A percentile compares a stretch with the other conserved stretches of the same genome.
phyloP scores from a whole-genome alignment of 2,329 filamentous ascomycete species.

The Ilyonectria robusta region DNA sequence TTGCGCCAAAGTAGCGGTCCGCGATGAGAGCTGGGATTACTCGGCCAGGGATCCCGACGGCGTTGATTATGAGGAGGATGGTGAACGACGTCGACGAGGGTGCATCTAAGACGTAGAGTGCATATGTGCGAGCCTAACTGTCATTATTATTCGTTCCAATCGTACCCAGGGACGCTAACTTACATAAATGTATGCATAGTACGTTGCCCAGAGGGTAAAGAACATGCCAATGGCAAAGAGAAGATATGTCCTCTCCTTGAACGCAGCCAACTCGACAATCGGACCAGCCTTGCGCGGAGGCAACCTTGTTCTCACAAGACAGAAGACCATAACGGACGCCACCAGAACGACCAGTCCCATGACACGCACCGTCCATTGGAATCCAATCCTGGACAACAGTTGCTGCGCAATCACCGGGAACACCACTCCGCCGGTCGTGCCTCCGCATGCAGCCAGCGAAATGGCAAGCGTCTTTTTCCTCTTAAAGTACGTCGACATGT shows the following conservation, averaged over 20 bases:
- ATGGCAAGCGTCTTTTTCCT: constrained; percentile 72
- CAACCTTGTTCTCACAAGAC: constrained; percentile 63
- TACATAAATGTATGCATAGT: constrained; percentile 65
- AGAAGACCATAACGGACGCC: constrained; percentile 55
- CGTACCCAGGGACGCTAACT: constrained; percentile 30
- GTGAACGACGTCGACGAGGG: constrained; percentile 67
- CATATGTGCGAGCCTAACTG: constrained; percentile 56
- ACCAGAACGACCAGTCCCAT: constrained; percentile 72
- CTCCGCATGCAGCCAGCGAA: constrained; percentile 71
- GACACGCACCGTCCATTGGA: constrained; percentile 74
- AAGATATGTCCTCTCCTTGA: constrained; percentile 62
- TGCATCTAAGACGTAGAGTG: constrained; percentile 59
- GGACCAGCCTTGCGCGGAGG: constrained; percentile 64
- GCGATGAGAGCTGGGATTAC: constrained; percentile 69
- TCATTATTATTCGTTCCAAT: neutral
- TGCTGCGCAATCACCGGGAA: constrained; percentile 72
- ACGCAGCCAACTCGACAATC: constrained; percentile 65
- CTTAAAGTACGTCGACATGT: constrained; percentile 73
- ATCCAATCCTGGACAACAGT: constrained; percentile 72
- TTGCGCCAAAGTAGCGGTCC: constrained; percentile 66
- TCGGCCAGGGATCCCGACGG: constrained; percentile 68
- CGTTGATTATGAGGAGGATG: constrained; percentile 73
- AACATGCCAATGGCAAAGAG: constrained; percentile 54
- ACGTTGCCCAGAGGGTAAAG: constrained; percentile 63
- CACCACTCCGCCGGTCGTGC: constrained; percentile 73